Base-by-base conservation (phyloP, 2,329 filamentous ascomycete genomes). In the Sarocladiaceae sp. region DNA sequence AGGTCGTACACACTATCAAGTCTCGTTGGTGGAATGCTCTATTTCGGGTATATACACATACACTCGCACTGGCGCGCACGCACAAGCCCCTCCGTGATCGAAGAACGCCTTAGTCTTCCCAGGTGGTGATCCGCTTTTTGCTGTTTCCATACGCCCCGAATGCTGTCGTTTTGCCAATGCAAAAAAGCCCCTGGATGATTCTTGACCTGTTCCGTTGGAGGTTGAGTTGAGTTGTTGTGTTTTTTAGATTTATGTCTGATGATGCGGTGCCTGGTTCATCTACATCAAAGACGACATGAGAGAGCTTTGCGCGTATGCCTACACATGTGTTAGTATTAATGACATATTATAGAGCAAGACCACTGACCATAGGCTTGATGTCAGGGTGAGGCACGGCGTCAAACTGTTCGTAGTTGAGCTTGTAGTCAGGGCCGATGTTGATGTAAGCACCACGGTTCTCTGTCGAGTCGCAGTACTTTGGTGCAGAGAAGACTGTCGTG, bases 361-460 rank as follows among this genome's bases (percentile, higher is more conserved):
- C 18, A 62, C 72, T 69, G 68, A 84, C 86, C 86, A 99, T 99
- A 13, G 94, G 93, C 69, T 88, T 90, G 67, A 99, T 94, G 63
- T 95, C 82, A 12, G 94, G 94, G 76, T 99, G 94, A 56, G 92
- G 92, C 51, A 99, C 94, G 7, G 94, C 94, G 62, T 97, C 92
- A 61, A 99, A 99, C 66, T 96, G 87, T 68, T 94, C 82, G 73
- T 89, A 99, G 33, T 90, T 76, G 62, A 97, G 85, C 77, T 97
- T 95, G 67, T 95, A 90, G 56, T 96, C 89, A 15, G 89, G 82
- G 28, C 89, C 88, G 58, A 99, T 87, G 71, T 99, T 97, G 80
- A 99, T 99, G 71, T 95, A 99, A 17, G 94, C 94, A 58, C 94
- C 94, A 75, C 92, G 94, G 74, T 99, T 99, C 74, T 96, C 93